Conservation (phyloP, 176 grass and related monocot genomes). For the Microstegium vimineum region DNA sequence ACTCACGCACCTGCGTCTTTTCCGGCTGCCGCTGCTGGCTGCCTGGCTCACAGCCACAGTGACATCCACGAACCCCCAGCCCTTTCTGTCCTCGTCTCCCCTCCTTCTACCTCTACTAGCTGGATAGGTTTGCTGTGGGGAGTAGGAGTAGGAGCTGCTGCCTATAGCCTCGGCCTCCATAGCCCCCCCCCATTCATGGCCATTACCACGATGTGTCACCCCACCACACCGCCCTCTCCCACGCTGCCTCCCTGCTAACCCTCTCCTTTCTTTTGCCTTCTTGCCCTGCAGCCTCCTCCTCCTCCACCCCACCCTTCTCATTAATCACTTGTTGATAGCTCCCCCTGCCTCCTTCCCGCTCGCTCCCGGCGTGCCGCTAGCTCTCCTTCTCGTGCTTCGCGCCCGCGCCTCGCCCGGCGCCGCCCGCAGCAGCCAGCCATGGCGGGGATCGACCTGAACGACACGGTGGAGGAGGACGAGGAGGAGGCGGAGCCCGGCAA, state of each 20-base stretch:
- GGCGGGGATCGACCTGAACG: conserved; percentile 79
- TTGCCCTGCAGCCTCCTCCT: no score
- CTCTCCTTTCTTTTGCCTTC: neutral
- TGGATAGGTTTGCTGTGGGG: neutral
- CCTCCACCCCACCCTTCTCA: conserved; percentile 14
- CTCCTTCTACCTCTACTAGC: neutral
- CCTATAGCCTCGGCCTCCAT: neutral
- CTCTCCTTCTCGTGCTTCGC: conserved; percentile 1
- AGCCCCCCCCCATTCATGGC: conserved; percentile 28
- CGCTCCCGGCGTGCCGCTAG: neutral
- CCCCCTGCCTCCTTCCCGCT: neutral
- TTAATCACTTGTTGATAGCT: conserved; percentile 7
- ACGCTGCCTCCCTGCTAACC: neutral
- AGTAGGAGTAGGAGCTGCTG: neutral
- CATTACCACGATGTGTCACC: conserved; percentile 45
- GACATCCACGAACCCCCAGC: neutral
- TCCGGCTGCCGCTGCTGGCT: neutral
- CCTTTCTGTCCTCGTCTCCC: neutral
- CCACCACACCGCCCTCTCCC: conserved; percentile 27
- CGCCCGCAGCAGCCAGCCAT: neutral
- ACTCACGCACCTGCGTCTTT: neutral
- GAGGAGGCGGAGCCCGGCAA: conserved; percentile 36
- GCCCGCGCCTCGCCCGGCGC: no score
- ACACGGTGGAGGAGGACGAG: conserved; percentile 75
- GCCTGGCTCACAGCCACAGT: neutral